phyloP scores from a whole-genome alignment of 2,329 filamentous ascomycete species.

The Zalaria sp. region DNA sequence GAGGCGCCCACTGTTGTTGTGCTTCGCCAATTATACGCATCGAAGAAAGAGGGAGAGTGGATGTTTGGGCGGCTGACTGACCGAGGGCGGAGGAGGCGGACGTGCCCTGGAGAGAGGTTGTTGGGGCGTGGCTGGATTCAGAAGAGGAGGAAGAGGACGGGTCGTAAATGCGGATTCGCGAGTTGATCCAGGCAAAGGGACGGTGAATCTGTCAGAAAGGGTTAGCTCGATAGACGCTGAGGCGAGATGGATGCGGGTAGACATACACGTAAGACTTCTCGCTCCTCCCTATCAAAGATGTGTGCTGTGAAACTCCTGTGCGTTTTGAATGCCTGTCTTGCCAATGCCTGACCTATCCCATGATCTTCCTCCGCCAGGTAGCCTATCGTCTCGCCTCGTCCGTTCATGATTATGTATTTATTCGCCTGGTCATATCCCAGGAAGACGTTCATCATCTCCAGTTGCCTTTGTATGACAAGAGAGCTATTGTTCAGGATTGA shows the following conservation, averaged over 20 bases:
- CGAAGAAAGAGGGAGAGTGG: slow-evolving; percentile 36
- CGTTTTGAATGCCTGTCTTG: slow-evolving; percentile 46
- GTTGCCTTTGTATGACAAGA: slow-evolving; percentile 46
- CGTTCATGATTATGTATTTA: slow-evolving; percentile 51
- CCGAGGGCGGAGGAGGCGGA: slow-evolving; percentile 27
- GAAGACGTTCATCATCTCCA: slow-evolving; percentile 53
- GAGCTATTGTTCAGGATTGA: slow-evolving; percentile 46
- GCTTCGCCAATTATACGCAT: slow-evolving; percentile 52
- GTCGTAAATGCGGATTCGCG: slow-evolving; percentile 42
- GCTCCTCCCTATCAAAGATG: slow-evolving; percentile 47
- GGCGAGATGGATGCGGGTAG: slow-evolving; percentile 8
- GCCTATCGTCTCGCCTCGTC: slow-evolving; percentile 47
- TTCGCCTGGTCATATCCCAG: slow-evolving; percentile 55
- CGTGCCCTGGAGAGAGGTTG: slow-evolving; percentile 30
- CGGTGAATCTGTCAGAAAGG: slow-evolving; percentile 37
- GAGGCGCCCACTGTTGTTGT: slow-evolving; percentile 48
- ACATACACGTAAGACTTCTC: slow-evolving; percentile 40
- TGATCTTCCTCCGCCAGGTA: slow-evolving; percentile 51
- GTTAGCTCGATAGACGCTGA: no score
- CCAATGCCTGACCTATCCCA: slow-evolving; percentile 41
- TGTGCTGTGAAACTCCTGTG: slow-evolving; percentile 51
- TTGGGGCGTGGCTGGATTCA: slow-evolving; percentile 9
- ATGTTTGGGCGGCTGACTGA: slow-evolving; percentile 22
- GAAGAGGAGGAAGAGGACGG: slow-evolving; percentile 13
- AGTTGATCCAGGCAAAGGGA: slow-evolving; percentile 51